Base-by-base conservation (phyloP, 2,329 filamentous ascomycete species). In the Scolecobasidium constrictum region DNA sequence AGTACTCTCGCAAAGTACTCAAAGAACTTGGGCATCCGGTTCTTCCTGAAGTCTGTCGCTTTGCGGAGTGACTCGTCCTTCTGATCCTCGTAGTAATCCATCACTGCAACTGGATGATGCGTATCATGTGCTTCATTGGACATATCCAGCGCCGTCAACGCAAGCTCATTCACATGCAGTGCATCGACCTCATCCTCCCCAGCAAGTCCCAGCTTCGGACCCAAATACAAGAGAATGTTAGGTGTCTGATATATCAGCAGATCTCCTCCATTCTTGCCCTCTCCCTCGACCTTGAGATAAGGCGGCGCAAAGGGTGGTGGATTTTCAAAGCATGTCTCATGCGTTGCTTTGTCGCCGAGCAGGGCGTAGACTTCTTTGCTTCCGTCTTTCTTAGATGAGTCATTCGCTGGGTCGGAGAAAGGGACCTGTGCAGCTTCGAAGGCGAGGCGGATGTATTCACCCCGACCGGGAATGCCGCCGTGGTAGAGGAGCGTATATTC, bases 141-240 rank as follows among this genome's bases (percentile, higher is more conserved):
- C 37, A 88, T 59, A 52, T 90, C 84, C 15, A 88, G 61, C 1
- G 81, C 78, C 3, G 83, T 87, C 46, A 87, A 60, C 0, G 72
- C 68, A 20, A 87, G 68, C 38, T 67, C 69, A 45, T 84, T 77
- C 47, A 86, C 65, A 43, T 72, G 69, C 48, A 73, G 79, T 36
- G 73, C 58, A 3, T 65, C 74, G 2, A 55, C 51, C 40, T 67
- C 65, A 42, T 67, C 69, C 2, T 66, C 63, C 3, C 69, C 67
- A 1, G 68, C 70, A 1, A 86, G 66, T 0, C 72, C 74, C 0
- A 84, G 63, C 42, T 64, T 70, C 0, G 71, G 69, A 0, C 73
- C 81, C 0, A 90, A 66, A 58, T 87, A 90, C 5, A 77, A 59
- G 13, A 88, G 66, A 51, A 90, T 86, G 56, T 79, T 84, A 28